phyloP scores from a whole-genome alignment of 371 early-diverging fungal genomes.

The Coelomomyces lativittatus region DNA sequence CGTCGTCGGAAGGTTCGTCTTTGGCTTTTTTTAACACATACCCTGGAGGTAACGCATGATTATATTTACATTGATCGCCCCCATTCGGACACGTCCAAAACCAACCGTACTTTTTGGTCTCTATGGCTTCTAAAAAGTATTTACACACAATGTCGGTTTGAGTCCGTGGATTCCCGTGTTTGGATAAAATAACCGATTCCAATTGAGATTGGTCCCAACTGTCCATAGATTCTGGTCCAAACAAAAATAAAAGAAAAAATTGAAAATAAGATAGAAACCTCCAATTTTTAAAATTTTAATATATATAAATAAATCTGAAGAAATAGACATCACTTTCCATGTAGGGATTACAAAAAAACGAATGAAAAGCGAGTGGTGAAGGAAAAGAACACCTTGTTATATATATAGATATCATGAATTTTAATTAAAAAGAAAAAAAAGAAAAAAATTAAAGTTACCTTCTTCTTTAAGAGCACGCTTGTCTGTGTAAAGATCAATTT shows the following conservation, averaged over 20 bases:
- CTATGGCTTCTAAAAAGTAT: conserved; percentile 92
- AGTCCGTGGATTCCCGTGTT: conserved; percentile 62
- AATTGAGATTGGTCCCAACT: conserved; percentile 81
- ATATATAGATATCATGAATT: no score
- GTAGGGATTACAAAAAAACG: no score
- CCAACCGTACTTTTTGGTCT: conserved; percentile 88
- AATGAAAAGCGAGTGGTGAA: neutral
- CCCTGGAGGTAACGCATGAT: conserved; percentile 94
- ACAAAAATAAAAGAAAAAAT: neutral
- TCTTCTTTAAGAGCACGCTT: conserved; percentile 37
- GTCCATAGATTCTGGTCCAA: conserved; percentile 52
- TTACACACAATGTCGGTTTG: conserved; percentile 74
- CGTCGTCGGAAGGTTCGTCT: conserved; percentile 53
- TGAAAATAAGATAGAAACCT: neutral
- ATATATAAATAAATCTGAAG: neutral
- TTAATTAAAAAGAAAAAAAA: neutral
- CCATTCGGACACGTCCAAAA: conserved; percentile 97
- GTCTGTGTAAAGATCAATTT: conserved; percentile 84
- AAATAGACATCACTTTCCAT: conserved; percentile 1
- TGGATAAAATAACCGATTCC: conserved; percentile 67
- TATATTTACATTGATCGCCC: conserved; percentile 47
- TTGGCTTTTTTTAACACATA: conserved; percentile 77
- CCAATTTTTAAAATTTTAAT: neutral
- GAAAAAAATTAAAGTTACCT: conserved; percentile 5
- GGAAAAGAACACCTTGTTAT: neutral